Percentiles rank a stretch among this genome's conserved stretches.
Conservation (phyloP, 345 rosid genomes). For the Reutealis trisperma region DNA sequence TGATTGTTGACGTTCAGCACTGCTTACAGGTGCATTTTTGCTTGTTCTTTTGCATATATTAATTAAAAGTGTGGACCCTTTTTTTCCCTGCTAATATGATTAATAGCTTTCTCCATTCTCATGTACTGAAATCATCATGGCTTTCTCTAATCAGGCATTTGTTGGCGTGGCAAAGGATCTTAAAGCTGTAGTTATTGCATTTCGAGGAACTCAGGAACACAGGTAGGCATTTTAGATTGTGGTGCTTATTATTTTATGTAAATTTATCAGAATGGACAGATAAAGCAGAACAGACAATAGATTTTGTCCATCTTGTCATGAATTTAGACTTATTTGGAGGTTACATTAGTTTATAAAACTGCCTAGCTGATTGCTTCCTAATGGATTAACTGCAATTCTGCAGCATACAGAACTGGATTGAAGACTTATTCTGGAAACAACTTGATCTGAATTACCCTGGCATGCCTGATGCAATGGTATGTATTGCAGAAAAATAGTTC, state of each 20-base stretch:
- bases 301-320: not conserved
- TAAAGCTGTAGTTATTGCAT: constrained; percentile 64
- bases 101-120: not conserved
- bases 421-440: constrained; percentile 91
- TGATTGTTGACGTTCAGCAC: constrained; percentile 74
- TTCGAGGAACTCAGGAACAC: constrained; percentile 74
- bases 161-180: constrained; percentile 71
- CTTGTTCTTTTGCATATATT: not conserved
- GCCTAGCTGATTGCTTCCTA: constrained; percentile 8
- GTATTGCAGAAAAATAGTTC: constrained; percentile 22
- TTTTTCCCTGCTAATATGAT: not conserved
- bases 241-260: not conserved
- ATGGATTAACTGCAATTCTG: constrained; percentile 13
- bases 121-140: constrained; percentile 15
- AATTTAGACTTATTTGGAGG: not conserved
- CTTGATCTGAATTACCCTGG: constrained; percentile 90
- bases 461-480: constrained; percentile 93
- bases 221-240: constrained; percentile 34
- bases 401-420: constrained; percentile 95
- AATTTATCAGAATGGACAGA: not conserved
- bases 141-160: constrained; percentile 47
- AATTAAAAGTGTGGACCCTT: not conserved
- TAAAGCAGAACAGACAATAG: not conserved
- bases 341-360: not conserved
- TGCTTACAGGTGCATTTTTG: constrained; percentile 68